A percentile compares a stretch with the other conserved stretches of the same genome.
Evolutionary conservation across 805 yeast species (phyloP).

Genomic region (Sugiyamaella americana): DNA sequence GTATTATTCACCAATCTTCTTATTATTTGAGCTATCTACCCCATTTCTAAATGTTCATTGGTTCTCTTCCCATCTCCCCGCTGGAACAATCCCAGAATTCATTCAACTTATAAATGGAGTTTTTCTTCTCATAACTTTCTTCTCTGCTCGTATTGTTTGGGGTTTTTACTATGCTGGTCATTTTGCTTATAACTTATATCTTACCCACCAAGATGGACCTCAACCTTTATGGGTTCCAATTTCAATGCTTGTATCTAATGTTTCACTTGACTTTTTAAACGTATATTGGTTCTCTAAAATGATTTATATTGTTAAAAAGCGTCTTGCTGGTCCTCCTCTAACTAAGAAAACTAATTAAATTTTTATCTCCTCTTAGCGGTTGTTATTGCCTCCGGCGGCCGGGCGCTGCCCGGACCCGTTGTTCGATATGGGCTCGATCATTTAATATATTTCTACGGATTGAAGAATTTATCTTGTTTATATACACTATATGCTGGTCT

Average conservation of each 20-base stretch:
- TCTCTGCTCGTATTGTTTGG: constrained; percentile 75
- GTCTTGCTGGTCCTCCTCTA: not conserved
- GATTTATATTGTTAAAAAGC: constrained; percentile 44
- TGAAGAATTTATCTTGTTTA: constrained; percentile 24
- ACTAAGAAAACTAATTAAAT: not conserved
- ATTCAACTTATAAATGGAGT: constrained; percentile 65
- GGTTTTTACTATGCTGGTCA: constrained; percentile 67
- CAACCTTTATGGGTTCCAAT: constrained; percentile 44
- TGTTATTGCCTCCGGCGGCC: not conserved
- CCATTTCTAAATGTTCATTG: constrained; percentile 94
- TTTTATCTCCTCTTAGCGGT: not conserved
- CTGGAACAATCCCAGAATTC: constrained; percentile 51
- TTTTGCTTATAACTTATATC: constrained; percentile 44
- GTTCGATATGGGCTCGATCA: not conserved
- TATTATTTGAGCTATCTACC: constrained; percentile 81
- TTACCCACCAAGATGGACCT: constrained; percentile 9
- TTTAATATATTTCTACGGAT: not conserved
- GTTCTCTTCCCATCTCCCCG: constrained; percentile 76
- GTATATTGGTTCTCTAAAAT: constrained; percentile 84
- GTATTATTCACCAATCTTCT: constrained; percentile 76
- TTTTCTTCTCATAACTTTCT: constrained; percentile 60
- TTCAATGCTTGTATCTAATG: constrained; percentile 50
- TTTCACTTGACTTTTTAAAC: constrained; percentile 62
- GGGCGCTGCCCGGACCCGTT: not conserved
- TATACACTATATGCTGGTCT: constrained; percentile 38